phyloP scores from a whole-genome alignment of 192 early-diverging fungal genomes.

The Coemansia sp. region DNA sequence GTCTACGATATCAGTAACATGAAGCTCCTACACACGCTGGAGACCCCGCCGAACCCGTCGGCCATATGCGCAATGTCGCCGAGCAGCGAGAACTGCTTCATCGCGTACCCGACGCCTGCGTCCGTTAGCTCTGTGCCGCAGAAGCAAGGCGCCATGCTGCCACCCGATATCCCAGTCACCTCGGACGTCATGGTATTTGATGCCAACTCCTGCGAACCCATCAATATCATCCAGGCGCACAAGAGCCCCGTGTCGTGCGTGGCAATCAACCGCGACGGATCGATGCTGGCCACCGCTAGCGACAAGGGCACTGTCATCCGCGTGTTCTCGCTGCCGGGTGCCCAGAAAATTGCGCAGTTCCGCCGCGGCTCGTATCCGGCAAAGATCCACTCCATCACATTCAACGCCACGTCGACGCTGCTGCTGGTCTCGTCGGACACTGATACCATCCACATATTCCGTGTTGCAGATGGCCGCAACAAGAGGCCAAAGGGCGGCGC shows the following conservation, averaged over 20 bases:
- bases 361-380: slow-evolving; percentile 91
- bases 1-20: slow-evolving; percentile 98
- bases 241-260: slow-evolving; percentile 87
- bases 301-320: slow-evolving; percentile 99
- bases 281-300: slow-evolving; percentile 89
- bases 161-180: slow-evolving; percentile 53
- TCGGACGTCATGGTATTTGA: slow-evolving; percentile 85
- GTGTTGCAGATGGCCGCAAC: slow-evolving; percentile 58
- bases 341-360: slow-evolving; percentile 88
- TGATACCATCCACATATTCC: slow-evolving; percentile 96
- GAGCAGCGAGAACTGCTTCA: slow-evolving; percentile 89
- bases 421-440: slow-evolving; percentile 76
- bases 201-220: slow-evolving; percentile 79
- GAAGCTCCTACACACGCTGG: slow-evolving; percentile 94
- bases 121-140: slow-evolving; percentile 59
- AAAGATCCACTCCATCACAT: slow-evolving; percentile 88
- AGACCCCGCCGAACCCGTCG: slow-evolving; percentile 87
- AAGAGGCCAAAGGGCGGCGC: slow-evolving; percentile 10
- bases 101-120: slow-evolving; percentile 88
- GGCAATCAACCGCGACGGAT: slow-evolving; percentile 88
- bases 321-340: slow-evolving; percentile 86
- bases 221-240: slow-evolving; percentile 94
- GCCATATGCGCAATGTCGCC: slow-evolving; percentile 92
- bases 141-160: slow-evolving; percentile 22
- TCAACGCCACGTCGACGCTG: slow-evolving; percentile 61